These are phyloP conservation scores for Chlorella sp. DNA, from an alignment of 139 green algal species.

Conservation along the genomic window DNA sequence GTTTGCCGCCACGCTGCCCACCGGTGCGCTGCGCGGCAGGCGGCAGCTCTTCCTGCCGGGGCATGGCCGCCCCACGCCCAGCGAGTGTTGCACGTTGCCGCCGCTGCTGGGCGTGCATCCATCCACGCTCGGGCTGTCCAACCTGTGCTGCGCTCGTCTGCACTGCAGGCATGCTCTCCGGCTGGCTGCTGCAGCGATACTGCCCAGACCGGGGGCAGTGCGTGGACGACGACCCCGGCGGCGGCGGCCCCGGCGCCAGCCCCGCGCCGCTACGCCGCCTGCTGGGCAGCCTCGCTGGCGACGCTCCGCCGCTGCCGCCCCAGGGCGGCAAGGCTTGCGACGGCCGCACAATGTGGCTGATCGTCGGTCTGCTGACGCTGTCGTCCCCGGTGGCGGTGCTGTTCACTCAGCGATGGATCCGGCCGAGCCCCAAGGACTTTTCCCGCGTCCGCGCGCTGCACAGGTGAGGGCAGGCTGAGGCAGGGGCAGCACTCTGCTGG, in stretches of 20 bases:
- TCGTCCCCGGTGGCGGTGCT: constrained; percentile 43
- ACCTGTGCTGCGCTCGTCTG: not conserved
- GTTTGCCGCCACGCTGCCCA: constrained; percentile 58
- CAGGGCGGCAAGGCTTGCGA: constrained; percentile 23
- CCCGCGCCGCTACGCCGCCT: not conserved
- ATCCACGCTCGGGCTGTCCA: not conserved
- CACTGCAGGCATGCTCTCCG: constrained; percentile 40
- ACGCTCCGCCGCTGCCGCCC: not conserved
- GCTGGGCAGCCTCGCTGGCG: not conserved
- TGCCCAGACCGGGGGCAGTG: constrained; percentile 43
- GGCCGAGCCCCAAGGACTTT: no score
- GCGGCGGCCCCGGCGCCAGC: not conserved
- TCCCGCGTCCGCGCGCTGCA: no score
- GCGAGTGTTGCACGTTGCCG: no score
- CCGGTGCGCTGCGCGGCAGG: constrained; percentile 15
- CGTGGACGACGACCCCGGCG: not conserved
- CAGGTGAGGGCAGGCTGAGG: no score
- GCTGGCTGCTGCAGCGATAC: constrained; percentile 43
- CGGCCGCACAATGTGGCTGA: constrained; percentile 38
- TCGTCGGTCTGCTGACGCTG: constrained; percentile 40
- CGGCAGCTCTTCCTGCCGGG: not conserved
- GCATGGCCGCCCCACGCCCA: no score
- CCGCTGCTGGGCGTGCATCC: not conserved
- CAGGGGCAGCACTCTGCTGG: no score
- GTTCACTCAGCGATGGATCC: constrained; percentile 24